These are phyloP conservation scores for Sporothrix dimorphospora DNA, from an alignment of 2,329 filamentous ascomycete genomes.

Conservation along the genomic window DNA sequence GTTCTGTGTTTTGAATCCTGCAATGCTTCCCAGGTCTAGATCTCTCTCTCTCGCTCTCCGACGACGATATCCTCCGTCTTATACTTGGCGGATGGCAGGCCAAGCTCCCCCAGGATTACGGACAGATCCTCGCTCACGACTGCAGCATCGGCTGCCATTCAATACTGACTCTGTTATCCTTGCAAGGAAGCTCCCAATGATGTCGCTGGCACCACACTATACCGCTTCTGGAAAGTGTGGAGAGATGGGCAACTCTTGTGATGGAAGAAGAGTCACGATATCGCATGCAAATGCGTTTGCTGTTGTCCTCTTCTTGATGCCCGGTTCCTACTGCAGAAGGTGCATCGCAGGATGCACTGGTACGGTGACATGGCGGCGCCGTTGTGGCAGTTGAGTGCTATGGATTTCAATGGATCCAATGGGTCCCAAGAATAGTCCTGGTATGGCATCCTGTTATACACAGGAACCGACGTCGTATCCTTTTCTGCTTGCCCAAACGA, in stretches of 20 bases:
- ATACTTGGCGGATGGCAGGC: not conserved
- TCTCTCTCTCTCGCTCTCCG: not conserved
- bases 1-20: not conserved
- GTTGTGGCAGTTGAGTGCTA: not conserved
- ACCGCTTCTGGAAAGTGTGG: not conserved
- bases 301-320: constrained; percentile 30
- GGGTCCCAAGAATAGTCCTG: not conserved
- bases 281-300: not conserved
- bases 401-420: not conserved
- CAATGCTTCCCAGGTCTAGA: not conserved
- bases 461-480: not conserved
- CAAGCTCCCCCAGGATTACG: not conserved
- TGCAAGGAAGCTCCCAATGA: not conserved
- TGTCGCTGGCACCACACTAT: not conserved
- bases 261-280: not conserved
- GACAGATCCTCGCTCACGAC: not conserved
- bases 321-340: constrained; percentile 9
- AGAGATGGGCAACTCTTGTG: not conserved
- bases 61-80: not conserved
- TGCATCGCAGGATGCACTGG: constrained; percentile 18
- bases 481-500: not conserved
- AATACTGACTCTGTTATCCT: not conserved
- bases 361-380: not conserved
- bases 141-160: not conserved
- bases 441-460: not conserved